Base-by-base conservation (phyloP, 306 rosid genomes). In the Quillaja saponaria region DNA sequence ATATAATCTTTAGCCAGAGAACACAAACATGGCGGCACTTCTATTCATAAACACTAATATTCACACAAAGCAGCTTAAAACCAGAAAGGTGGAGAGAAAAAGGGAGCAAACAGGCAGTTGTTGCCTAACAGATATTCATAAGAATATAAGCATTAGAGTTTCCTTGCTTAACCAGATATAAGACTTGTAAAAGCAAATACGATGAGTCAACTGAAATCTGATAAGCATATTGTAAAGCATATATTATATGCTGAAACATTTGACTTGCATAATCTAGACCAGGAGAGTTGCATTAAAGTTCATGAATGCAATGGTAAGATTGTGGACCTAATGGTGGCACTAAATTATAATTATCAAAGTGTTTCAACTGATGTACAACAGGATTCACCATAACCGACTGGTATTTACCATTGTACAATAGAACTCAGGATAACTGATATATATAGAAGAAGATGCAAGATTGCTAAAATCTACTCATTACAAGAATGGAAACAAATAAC, bases 181-280 rank as follows among this genome's bases (percentile, higher is more conserved):
- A 46, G 58, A 62, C 46, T 12, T 50, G 10, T 35, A 21, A 56
- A 70, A 60, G 61, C 28, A 51, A 16, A 49, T 31, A 25, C 54
- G 42, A 40, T 0, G 0, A 39, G 49, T 34, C 58, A 52, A 61
- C 10, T 49, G 10, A 16, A 6, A 51, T 18, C 31, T 15, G 6
- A 8, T n/a, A 59, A n/a, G 64, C 38, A 46, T n/a, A 25, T 25
- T 25, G 31, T 25, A 25, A 25, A 25, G 45, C 34, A 61, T 9
- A 48, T 33, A 38, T 59, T 34, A 12, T 34, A 12, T 3, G 4
- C 46, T 33, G 31, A 63, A 60, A 58, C 45, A 46, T 2, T 8
- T 6, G 16, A 55, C 39, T 4, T 1, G 31, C 58, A 47, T 10
- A 47, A 10, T 49, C 10, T 40, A 8, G 35, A 14, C 53, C 14